Percentiles rank a stretch among this genome's conserved stretches.
Evolutionary conservation across 768 basidiomycete species (phyloP).

Genomic region (Boletus bicolor): DNA sequence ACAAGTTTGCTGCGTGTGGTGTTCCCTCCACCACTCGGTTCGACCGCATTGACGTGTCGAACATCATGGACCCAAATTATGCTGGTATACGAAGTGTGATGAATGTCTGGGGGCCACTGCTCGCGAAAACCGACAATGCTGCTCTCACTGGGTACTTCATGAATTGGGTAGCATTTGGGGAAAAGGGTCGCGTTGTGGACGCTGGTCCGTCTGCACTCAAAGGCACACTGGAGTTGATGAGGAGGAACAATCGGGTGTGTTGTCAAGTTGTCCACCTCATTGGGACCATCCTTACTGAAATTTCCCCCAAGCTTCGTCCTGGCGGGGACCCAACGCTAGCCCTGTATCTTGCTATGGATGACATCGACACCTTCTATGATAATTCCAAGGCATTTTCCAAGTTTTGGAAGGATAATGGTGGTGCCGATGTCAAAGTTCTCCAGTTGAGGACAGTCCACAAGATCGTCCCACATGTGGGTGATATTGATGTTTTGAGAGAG

Average conservation of each 20-base stretch:
- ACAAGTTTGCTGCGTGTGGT: constrained; percentile 11
- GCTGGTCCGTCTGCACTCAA: constrained; percentile 1
- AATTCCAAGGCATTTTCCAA: constrained; percentile 35
- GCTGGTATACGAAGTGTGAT: constrained; percentile 36
- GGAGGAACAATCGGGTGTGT: constrained; percentile 16
- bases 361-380: constrained; percentile 33
- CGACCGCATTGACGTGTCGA: constrained; percentile 49
- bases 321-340: background rate
- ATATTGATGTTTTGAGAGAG: background rate
- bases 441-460: constrained; percentile 27
- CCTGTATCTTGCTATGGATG: constrained; percentile 6
- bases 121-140: constrained; percentile 31
- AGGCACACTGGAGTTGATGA: constrained; percentile 11
- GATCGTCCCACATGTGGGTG: constrained; percentile 41
- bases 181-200: constrained; percentile 1
- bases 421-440: constrained; percentile 21
- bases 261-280: background rate
- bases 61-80: constrained; percentile 43
- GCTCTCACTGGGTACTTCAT: constrained; percentile 44
- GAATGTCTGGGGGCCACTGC: constrained; percentile 36
- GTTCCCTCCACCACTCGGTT: constrained; percentile 32
- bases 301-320: constrained; percentile 7
- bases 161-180: constrained; percentile 39
- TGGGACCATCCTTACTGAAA: background rate
- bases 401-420: constrained; percentile 32